Evolutionary conservation across 306 rosid species (phyloP), one percentile per base, ranked within the genome.

Genomic region (Fragaria nilgerrensis): DNA sequence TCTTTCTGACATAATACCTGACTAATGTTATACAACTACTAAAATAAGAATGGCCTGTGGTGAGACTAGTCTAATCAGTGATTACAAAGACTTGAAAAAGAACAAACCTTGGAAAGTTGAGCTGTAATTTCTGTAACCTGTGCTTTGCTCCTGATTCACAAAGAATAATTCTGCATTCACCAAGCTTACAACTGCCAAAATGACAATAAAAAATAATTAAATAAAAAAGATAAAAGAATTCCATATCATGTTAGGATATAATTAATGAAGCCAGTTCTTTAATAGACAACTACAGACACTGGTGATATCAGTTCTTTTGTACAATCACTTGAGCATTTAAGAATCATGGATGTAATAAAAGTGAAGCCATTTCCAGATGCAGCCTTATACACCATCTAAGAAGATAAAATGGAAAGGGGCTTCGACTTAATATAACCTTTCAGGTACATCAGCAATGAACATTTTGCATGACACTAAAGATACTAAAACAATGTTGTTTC

Each of bases 111-210:
- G 96, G 97, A 77, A 92, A 90, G 82, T 95, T 95, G 78, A 92
- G 96, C 81, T 95, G 99, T 73, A 92, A 81, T 75, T 95, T 95
- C 76, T 90, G 99, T 86, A 92, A 74, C 82, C 85, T 91, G 83
- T 92, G 97, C 84, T 89, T 95, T 41, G 97, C 77, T 62, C 97
- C 97, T 27, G 98, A 80, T 85, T 95, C 97, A 22, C 98, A 92
- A 70, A 95, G 81, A 80, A 95, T 72, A 58, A 95, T 79, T 85
- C 97, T 85, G 84, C 97, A 85, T 55, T 92, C 98, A 27, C 98
- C 96, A 27, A 92, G 88, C 92, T 77, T 88, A 80, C 97, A 92
- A 76, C 98, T 95, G 91, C 86, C 70, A 76, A 32, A 53, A 32
- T 68, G 36, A 68, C 15, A 27, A 68, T 1, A 19, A 68, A 23